Base-by-base conservation (phyloP, 2,329 filamentous ascomycete species). In the Colletotrichum spinosum region DNA sequence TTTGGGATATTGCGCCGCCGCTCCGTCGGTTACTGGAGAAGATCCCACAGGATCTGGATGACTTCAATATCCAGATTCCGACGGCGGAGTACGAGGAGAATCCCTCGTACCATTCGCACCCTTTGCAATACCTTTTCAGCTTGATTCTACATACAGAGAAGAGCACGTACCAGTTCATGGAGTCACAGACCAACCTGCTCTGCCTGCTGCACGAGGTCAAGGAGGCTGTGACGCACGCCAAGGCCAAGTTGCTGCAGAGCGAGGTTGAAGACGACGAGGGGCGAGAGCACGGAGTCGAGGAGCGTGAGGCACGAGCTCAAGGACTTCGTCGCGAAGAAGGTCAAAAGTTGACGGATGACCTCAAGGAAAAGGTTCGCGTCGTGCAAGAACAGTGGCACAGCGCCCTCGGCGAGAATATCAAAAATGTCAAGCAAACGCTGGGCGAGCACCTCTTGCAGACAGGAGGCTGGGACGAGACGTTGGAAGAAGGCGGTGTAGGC, bases 1-100 rank as follows among this genome's bases (percentile, higher is more conserved):
- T 98, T 76, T 99, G 96, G 96, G 96, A 99, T 74, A 97, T 98
- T 72, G 95, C 94, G 2, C 96, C 96, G 3, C 89, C 90, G 4
- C 84, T 99, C 0, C 84, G 91, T 34, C 85, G 89, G 13, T 83
- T 98, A 51, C 85, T 97, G 10, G 92, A 97, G 65, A 91, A 92
- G 72, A 90, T 97, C 25, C 94, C 94, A 0, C 75, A 79, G 1
- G 78, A 84, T 48, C 77, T 88, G 10, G 76, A 78, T 8, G 79
- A 77, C 6, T 94, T 97, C 77, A 83, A 88, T 25, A 86, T 97
- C 52, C 87, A 91, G 71, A 94, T 98, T 50, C 94, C 96, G 0
- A 75, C 85, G 0, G 83, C 88, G 15, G 96, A 99, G 77, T 91
- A 90, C 69, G 88, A 90, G 3, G 96, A 98, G 80, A 98, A 95